Base-by-base conservation (phyloP, 768 basidiomycete genomes). In the Lentinula lateritia region DNA sequence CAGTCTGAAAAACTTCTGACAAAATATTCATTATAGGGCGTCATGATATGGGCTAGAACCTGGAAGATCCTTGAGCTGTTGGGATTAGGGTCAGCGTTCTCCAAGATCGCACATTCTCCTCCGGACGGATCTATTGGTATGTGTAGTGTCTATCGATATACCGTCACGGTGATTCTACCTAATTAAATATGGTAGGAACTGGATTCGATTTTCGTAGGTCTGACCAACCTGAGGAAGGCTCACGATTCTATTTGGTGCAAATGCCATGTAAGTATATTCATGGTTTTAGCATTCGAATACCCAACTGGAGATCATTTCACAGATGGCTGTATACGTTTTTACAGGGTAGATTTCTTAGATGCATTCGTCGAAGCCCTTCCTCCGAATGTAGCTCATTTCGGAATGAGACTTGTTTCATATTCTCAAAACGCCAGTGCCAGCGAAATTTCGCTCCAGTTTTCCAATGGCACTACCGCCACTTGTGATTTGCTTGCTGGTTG, bases 261-360 rank as follows among this genome's bases (percentile, higher is more conserved):
- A 75, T 78, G 69, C 79, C 80, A 23, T 79, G 80, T 77, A 65
- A 59, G 71, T 64, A 13, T 13, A 18, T 8, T 35, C 7, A 23
- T 23, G 15, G 6, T 32, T 36, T 20, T 23, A 2, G 0, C 15
- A 55, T 20, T 54, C 35, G n/a, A 56, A 18, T 28, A 35, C 23
- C 32, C 28, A 18, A 38, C n/a, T 35, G 16, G 39, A 39, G 6
- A 43, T 39, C 34, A 45, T 34, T 36, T 50, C 20, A 35, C 35
- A 76, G 75, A 73, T 60, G 73, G 75, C 50, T 76, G 75, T 59
- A 78, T 79, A 42, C 75, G 78, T 1, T 80, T 81, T 61, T 81
- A 83, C 65, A 73, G 82, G 13, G 80, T 80, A 6, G 74, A 77
- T 45, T 82, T 83, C 62, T 74, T 82, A 5, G 76, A 80, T 57